Percentiles rank a stretch among this genome's conserved stretches.
phyloP scores from a whole-genome alignment of 2,329 filamentous ascomycete species.

The Bisporella sp. region DNA sequence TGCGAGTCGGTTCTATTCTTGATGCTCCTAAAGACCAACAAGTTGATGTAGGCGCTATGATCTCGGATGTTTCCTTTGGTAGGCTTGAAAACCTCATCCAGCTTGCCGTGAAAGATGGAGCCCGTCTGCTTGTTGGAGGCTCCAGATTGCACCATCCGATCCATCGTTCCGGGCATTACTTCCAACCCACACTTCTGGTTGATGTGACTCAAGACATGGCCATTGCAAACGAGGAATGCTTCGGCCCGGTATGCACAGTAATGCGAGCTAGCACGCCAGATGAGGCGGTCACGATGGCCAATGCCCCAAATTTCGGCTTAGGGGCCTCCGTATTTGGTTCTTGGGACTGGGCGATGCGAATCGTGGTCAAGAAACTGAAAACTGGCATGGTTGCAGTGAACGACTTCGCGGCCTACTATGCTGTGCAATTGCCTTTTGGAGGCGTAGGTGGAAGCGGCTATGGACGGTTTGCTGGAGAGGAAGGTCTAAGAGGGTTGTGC shows the following conservation, averaged over 20 bases:
- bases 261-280: slow-evolving; percentile 62
- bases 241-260: slow-evolving; percentile 82
- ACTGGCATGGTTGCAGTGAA: slow-evolving; percentile 93
- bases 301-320: slow-evolving; percentile 77
- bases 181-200: slow-evolving; percentile 82
- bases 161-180: slow-evolving; percentile 80
- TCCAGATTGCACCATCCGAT: slow-evolving; percentile 63
- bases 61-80: slow-evolving; percentile 70
- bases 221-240: slow-evolving; percentile 86
- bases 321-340: slow-evolving; percentile 83
- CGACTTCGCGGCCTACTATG: slow-evolving; percentile 91
- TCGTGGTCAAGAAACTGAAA: slow-evolving; percentile 61
- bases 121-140: slow-evolving; percentile 75
- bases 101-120: slow-evolving; percentile 72
- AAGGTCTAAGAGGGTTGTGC: slow-evolving; percentile 77
- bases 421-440: slow-evolving; percentile 90
- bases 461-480: slow-evolving; percentile 84
- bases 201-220: slow-evolving; percentile 81
- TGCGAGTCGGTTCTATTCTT: slow-evolving; percentile 69
- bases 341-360: slow-evolving; percentile 52
- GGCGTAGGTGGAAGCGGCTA: slow-evolving; percentile 77
- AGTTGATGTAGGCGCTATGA: slow-evolving; percentile 83
- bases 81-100: slow-evolving; percentile 69
- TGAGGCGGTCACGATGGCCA: slow-evolving; percentile 71
- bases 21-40: slow-evolving; percentile 37